Evolutionary conservation across 345 rosid genomes (phyloP).

Genomic region (Erucastrum elatum): DNA sequence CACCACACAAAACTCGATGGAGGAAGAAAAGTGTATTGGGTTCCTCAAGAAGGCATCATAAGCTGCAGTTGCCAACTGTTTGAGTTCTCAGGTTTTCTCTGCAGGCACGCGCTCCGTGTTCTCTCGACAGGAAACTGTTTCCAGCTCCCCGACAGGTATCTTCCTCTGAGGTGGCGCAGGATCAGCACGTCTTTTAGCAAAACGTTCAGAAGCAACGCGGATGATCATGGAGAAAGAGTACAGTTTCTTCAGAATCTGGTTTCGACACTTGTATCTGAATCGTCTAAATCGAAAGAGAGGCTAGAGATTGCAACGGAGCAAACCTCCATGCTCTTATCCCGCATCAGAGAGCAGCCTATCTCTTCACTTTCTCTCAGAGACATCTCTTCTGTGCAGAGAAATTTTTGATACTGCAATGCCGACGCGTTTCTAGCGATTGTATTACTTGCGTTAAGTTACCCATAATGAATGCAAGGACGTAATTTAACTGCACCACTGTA

Average conservation of each 20-base stretch:
- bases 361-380: constrained; percentile 32
- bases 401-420: constrained; percentile 29
- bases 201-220: constrained; percentile 46
- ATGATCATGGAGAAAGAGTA: constrained; percentile 61
- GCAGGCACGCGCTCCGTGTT: constrained; percentile 89
- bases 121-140: constrained; percentile 93
- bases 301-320: constrained; percentile 76
- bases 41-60: constrained; percentile 79
- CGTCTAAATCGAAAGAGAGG: constrained; percentile 83
- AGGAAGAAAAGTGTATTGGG: constrained; percentile 91
- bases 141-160: constrained; percentile 86
- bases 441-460: constrained; percentile 2
- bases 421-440: not conserved
- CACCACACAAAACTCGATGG: constrained; percentile 94
- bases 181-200: constrained; percentile 53
- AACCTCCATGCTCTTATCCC: constrained; percentile 68
- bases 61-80: constrained; percentile 94
- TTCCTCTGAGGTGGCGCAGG: constrained; percentile 83
- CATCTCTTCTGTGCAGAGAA: constrained; percentile 32
- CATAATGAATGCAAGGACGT: not conserved
- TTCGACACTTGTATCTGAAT: constrained; percentile 65
- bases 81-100: constrained; percentile 95
- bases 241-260: constrained; percentile 79
- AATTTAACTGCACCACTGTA: constrained; percentile 4
- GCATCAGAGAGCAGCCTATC: constrained; percentile 74